A percentile compares a stretch with the other conserved stretches of the same genome.
phyloP scores from a whole-genome alignment of 768 basidiomycete genomes.

The Tulasnella sp. region DNA sequence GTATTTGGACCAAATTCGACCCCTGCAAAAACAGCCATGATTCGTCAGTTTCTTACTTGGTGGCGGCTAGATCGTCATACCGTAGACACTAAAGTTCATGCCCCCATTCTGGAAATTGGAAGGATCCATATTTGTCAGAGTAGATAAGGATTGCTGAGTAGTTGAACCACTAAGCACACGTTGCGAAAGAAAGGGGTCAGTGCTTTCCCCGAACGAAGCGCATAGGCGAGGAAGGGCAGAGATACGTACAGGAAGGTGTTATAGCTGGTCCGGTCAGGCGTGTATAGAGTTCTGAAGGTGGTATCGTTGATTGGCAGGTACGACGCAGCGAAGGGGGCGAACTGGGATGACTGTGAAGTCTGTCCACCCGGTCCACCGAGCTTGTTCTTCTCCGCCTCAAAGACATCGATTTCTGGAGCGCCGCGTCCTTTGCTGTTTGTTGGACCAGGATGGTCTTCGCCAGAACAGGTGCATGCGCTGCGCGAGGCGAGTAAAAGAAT shows the following conservation, averaged over 20 bases:
- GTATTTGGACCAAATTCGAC: conserved; percentile 31
- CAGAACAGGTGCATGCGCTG: conserved; percentile 58
- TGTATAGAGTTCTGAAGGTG: conserved; percentile 27
- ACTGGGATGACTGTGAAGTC: conserved; percentile 59
- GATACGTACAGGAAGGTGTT: conserved; percentile 30
- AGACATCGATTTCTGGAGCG: conserved; percentile 72
- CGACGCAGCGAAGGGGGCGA: conserved; percentile 45
- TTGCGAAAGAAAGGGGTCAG: too few species aligned
- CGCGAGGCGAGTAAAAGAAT: background rate
- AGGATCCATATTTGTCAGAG: conserved; percentile 36
- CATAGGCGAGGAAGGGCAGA: too few species aligned
- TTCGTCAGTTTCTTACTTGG: background rate
- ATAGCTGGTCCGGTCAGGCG: conserved; percentile 27
- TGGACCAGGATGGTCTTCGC: conserved; percentile 71
- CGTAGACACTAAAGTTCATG: conserved; percentile 24
- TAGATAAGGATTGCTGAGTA: conserved; percentile 45
- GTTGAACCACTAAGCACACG: conserved; percentile 43
- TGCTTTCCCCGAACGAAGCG: too few species aligned
- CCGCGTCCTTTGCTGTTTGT: conserved; percentile 42
- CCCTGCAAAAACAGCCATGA: conserved; percentile 25
- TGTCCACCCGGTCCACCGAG: conserved; percentile 35
- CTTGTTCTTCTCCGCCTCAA: conserved; percentile 66
- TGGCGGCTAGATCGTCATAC: conserved; percentile 15
- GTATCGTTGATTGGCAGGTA: conserved; percentile 28
- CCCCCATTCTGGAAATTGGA: conserved; percentile 24